Base-by-base conservation (phyloP, 371 early-diverging fungal species). In the Homolaphlyctis polyrhiza region DNA sequence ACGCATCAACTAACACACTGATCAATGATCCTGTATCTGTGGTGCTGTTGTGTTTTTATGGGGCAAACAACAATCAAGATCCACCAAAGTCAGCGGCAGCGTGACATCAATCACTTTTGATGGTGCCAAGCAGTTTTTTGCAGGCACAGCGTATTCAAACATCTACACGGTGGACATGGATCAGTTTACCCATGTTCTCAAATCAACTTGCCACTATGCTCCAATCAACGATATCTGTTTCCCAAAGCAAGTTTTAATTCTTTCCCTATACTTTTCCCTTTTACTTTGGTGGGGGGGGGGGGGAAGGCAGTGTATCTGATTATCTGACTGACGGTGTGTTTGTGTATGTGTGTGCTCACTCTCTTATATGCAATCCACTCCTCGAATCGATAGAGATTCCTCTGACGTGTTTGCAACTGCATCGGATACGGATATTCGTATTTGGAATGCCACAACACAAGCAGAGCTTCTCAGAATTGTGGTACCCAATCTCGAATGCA, bases 401-500 rank as follows among this genome's bases (percentile, higher is more conserved):
- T 69, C 77, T 14, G 76, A 78, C 23, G 72, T 83, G 2, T 81
- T 83, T 61, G 83, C 83, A 21, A 83, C 83, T 5, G 81, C 83
- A 0, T 75, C 76, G 1, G 77, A 80, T 61, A 71, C 73, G 0
- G 81, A 83, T 58, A 76, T 83, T 35, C 73, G 83, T 11, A 70
- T 83, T 60, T 83, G 83, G 83, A 81, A 78, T 64, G 73, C 77
- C 18, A 48, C 59, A 1, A 77, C 73, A 21, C 66, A 66, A 35
- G 35, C 66, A 13, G 83, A 83, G 65, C 70, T 81, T 14, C 60
- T 83, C 52, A 64, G 78, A 23, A 80, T 83, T 54, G 68, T 73
- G 0, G 74, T 83, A 27, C 81, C 81, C 29, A 83, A 83, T 59
- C 64, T 83, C 30, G 79, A 81, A 61, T 80, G 80, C 75, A 76